A percentile compares a stretch with the other conserved stretches of the same genome.
Conservation (phyloP, 2,329 filamentous ascomycete species). For the Monosporascus sp. region DNA sequence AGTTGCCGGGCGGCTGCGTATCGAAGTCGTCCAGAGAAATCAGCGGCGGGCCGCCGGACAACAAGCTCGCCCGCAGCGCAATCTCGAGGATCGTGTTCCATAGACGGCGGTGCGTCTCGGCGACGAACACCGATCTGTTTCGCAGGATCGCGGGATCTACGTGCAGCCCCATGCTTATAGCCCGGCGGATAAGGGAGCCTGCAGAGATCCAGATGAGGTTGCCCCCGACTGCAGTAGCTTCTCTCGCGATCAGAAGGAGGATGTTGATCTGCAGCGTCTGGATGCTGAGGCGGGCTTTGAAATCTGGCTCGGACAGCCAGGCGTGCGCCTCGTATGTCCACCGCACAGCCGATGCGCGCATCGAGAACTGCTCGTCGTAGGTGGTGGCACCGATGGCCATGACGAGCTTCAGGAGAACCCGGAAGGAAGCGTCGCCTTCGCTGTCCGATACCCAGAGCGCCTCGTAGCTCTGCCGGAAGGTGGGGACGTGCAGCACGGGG, state of each 20-base stretch:
- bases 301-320: conserved; percentile 47
- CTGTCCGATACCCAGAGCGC: conserved; percentile 37
- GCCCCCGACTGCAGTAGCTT: conserved; percentile 32
- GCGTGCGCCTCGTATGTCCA: conserved; percentile 55
- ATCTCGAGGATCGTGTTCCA: conserved; percentile 50
- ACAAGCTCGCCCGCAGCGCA: conserved; percentile 37
- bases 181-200: conserved; percentile 38
- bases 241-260: conserved; percentile 37
- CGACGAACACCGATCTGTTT: conserved; percentile 25
- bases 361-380: conserved; percentile 44
- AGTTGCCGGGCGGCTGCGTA: conserved; percentile 43
- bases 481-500: conserved; percentile 46
- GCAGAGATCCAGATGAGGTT: conserved; percentile 44
- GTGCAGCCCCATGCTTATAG: conserved; percentile 46
- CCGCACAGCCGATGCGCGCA: conserved; percentile 41
- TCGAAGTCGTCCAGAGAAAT: conserved; percentile 41
- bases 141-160: conserved; percentile 38
- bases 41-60: conserved; percentile 40
- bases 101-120: conserved; percentile 44
- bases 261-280: conserved; percentile 44
- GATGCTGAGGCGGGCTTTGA: conserved; percentile 45
- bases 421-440: conserved; percentile 35
- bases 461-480: conserved; percentile 43
- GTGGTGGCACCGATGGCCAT: conserved; percentile 50
- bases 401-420: conserved; percentile 53